These are phyloP conservation scores for Eragrostis tef DNA, from an alignment of 202 grass and related monocot genomes.

Conservation along the genomic window DNA sequence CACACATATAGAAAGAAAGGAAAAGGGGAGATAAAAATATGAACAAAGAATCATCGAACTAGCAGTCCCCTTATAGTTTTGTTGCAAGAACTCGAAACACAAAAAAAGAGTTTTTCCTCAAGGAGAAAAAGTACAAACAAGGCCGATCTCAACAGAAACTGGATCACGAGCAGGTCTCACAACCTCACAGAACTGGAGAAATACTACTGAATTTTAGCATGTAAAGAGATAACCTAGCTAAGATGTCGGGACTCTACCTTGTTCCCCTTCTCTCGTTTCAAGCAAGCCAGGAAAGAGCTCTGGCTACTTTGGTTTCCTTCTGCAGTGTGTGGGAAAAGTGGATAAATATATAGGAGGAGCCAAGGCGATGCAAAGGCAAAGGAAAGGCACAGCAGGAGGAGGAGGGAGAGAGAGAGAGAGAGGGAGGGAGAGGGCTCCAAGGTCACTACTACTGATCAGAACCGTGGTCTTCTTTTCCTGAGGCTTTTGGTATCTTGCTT, in stretches of 20 bases:
- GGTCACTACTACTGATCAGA: conserved; percentile 26
- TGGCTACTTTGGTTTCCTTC: conserved; percentile 29
- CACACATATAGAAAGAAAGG: conserved; percentile 39
- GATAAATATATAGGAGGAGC: conserved; percentile 46
- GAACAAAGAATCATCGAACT: conserved; percentile 30
- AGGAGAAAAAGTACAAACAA: conserved; percentile 44
- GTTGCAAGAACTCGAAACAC: conserved; percentile 47
- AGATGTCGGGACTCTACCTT: conserved; percentile 24
- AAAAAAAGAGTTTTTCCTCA: conserved; percentile 39
- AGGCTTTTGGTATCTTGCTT: conserved; percentile 48
- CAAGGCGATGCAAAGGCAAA: conserved; percentile 8
- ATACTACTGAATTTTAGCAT: conserved; percentile 39
- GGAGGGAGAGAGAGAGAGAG: neutral
- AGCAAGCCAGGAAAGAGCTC: conserved; percentile 35
- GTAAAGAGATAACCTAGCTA: conserved; percentile 46
- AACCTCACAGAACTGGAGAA: conserved; percentile 19
- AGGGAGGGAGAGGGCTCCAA: neutral
- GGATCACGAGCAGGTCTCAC: neutral
- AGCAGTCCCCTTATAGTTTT: conserved; percentile 24
- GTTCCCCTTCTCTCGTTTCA: conserved; percentile 14
- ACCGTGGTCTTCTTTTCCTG: conserved; percentile 14
- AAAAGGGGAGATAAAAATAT: neutral
- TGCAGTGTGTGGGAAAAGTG: conserved; percentile 25
- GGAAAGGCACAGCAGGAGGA: conserved; percentile 17
- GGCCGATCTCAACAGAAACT: neutral